A percentile compares a stretch with the other conserved stretches of the same genome.
Conservation (phyloP, 2,329 filamentous ascomycete genomes). For the Cercospora sesami region DNA sequence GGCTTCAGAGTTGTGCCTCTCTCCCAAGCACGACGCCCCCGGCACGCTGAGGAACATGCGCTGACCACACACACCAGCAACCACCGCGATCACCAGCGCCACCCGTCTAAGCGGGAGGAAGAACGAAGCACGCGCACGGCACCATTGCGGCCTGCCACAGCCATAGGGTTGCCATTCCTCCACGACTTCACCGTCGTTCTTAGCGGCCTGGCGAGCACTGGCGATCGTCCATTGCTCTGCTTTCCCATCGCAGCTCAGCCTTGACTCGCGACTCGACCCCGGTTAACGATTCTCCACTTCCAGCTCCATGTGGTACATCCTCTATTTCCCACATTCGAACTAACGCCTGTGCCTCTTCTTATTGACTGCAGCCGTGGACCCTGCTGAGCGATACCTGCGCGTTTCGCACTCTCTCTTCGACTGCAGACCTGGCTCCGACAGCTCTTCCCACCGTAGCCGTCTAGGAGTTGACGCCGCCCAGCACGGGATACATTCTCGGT, state of each 20-base stretch:
- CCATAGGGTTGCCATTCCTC: background rate
- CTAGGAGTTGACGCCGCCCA: constrained; percentile 5
- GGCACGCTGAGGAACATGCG: background rate
- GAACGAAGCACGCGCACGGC: background rate
- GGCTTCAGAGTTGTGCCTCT: background rate
- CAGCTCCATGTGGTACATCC: background rate
- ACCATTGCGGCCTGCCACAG: constrained; percentile 5
- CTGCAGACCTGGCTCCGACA: background rate
- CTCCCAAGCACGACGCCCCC: background rate
- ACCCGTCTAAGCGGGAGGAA: constrained; percentile 4
- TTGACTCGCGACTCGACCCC: constrained; percentile 16
- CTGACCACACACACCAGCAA: background rate
- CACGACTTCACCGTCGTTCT: constrained; percentile 15
- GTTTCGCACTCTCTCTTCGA: constrained; percentile 1
- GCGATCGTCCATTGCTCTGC: constrained; percentile 5
- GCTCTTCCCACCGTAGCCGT: background rate
- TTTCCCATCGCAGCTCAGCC: constrained; percentile 7
- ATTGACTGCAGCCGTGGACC: constrained; percentile 14
- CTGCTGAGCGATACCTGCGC: constrained; percentile 4
- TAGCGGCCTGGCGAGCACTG: constrained; percentile 17
- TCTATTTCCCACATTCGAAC: constrained; percentile 14
- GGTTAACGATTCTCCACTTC: constrained; percentile 4
- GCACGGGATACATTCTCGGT: background rate
- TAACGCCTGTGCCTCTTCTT: constrained; percentile 14
- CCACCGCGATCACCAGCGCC: constrained; percentile 1